Evolutionary conservation across 2,329 filamentous ascomycete species (phyloP).

Genomic region (Xylaria arbuscula): DNA sequence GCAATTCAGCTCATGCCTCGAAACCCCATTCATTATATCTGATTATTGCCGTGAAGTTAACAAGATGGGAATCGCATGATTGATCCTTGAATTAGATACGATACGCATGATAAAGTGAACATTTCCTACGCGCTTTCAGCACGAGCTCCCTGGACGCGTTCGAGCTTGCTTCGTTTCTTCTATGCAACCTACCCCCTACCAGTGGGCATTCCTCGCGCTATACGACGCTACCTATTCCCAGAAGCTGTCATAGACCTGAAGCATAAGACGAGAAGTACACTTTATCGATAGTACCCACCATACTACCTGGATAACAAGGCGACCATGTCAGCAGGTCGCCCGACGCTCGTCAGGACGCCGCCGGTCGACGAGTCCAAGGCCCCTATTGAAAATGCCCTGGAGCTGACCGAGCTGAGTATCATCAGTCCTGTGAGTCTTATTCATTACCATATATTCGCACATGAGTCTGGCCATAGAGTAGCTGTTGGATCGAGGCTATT

Average conservation of each 20-base stretch:
- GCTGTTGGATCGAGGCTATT: neutral
- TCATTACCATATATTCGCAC: neutral
- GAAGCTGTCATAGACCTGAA: neutral
- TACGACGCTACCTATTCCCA: neutral
- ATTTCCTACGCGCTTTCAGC: neutral
- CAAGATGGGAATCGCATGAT: neutral
- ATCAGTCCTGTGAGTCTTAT: conserved; percentile 73
- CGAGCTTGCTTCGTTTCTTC: neutral
- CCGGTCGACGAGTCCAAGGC: conserved; percentile 77
- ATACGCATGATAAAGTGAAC: neutral
- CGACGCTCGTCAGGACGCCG: conserved; percentile 79
- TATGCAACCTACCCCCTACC: neutral
- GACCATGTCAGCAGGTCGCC: conserved; percentile 47
- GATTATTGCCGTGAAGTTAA: neutral
- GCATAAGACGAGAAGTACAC: neutral
- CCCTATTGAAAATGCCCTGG: conserved; percentile 88
- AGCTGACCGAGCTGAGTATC: conserved; percentile 81
- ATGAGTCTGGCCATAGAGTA: neutral
- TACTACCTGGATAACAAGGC: neutral
- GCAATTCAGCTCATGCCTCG: neutral
- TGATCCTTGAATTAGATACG: neutral
- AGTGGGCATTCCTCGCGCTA: neutral
- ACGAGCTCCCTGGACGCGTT: neutral
- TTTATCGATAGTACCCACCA: neutral
- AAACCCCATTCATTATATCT: neutral